These are phyloP conservation scores for Nicotiana knightiana DNA, from an alignment of 257 asterid species.

Conservation along the genomic window DNA sequence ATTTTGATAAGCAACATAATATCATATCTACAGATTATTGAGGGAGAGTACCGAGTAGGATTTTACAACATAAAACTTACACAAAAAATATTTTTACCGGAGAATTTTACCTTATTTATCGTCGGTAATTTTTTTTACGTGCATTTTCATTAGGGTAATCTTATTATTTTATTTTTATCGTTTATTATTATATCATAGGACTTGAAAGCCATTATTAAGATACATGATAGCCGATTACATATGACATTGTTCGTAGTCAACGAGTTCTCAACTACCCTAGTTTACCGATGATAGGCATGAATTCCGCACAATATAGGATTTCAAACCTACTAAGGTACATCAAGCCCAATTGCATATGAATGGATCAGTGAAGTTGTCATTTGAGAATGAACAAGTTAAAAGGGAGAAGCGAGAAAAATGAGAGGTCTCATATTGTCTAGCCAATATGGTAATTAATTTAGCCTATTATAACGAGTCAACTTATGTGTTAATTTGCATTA, in stretches of 20 bases:
- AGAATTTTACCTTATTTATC: too few species aligned
- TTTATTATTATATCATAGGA: not conserved
- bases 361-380: not conserved
- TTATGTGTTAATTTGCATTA: too few species aligned
- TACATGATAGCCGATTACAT: not conserved
- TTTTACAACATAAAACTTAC: too few species aligned
- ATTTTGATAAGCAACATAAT: too few species aligned
- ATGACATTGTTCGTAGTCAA: not conserved
- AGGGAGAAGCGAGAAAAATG: not conserved
- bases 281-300: not conserved
- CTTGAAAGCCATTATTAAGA: not conserved
- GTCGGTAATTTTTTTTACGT: too few species aligned
- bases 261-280: not conserved
- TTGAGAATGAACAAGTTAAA: not conserved
- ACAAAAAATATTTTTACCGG: too few species aligned
- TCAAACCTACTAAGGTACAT: not conserved
- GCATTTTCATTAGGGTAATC: too few species aligned
- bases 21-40: too few species aligned
- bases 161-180: too few species aligned
- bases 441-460: too few species aligned
- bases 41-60: too few species aligned
- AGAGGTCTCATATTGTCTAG: not conserved
- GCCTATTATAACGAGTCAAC: too few species aligned
- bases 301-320: not conserved
- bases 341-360: not conserved